Evolutionary conservation across 495 filamentous ascomycete species (phyloP), one percentile per base, ranked within the genome.

Genomic region (Penicillium soppii): DNA sequence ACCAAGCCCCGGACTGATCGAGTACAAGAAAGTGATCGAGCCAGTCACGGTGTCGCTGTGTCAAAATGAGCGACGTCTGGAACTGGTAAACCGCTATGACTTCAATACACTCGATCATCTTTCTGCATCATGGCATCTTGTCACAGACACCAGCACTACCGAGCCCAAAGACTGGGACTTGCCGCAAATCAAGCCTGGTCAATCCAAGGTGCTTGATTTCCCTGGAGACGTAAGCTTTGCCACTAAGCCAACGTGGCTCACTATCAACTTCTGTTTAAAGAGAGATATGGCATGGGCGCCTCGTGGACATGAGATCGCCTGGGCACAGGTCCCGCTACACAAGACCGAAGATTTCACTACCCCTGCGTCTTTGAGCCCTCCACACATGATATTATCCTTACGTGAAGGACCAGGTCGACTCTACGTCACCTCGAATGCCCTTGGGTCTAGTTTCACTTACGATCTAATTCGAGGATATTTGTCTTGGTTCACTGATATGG

Each of bases 11-110:
- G 85, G 82, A 0, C 43, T 87, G 17, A 51, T 72, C 8, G 85
- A 89, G 62, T 75, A 80, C 17, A 82, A 82, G 50, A 87, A 85
- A 59, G 80, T 74, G 80, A 84, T 53, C 80, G 51, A 74, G 8
- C 85, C 83, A 0, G 69, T 84, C 15, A 61, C 65, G 1, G 46
- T 65, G 8, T 39, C 25, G 10, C 36, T 49, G 9, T 8, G 9
- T 33, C 0, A 50, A 69, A 1, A 54, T 56, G 6, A 33, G 61
- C 29, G 16, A 65, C n/a, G n/a, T 9, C 65, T 80, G 8, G 65
- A 66, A 4, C 70, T 84, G 10, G 57, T 76, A 37, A 83, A 81
- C 41, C 69, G 79, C 21, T 82, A 83, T 51, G 76, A 80, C 49
- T 81, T 82, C 44, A 52, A 71, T 20, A 71, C 59, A 8, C 67